Conservation (phyloP, 2,329 filamentous ascomycete genomes). For the Biscogniauxia mediterranea region DNA sequence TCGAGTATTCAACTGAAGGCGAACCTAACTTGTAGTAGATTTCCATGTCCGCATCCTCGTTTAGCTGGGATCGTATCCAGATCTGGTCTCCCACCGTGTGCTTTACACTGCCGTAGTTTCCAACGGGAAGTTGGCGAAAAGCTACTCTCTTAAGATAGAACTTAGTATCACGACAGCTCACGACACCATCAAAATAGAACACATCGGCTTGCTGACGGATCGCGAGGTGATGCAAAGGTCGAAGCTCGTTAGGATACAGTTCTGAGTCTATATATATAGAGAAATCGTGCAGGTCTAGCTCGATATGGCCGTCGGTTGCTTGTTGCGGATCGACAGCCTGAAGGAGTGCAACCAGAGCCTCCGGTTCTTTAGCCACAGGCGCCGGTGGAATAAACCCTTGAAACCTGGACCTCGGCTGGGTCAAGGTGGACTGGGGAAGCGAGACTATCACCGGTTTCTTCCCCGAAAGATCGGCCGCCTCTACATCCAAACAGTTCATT, state of each 20-base stretch:
- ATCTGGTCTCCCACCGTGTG: conserved; percentile 52
- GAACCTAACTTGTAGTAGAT: conserved; percentile 63
- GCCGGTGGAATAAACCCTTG: conserved; percentile 26
- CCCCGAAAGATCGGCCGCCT: not conserved
- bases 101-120: conserved; percentile 56
- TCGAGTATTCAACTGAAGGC: conserved; percentile 59
- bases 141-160: conserved; percentile 55
- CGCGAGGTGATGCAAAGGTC: conserved; percentile 52
- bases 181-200: conserved; percentile 59
- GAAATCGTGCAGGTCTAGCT: conserved; percentile 58
- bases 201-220: conserved; percentile 34
- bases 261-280: conserved; percentile 49
- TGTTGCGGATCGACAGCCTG: conserved; percentile 15
- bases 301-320: conserved; percentile 35
- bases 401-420: conserved; percentile 26
- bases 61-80: conserved; percentile 60
- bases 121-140: conserved; percentile 62
- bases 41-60: conserved; percentile 34
- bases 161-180: conserved; percentile 43
- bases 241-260: conserved; percentile 47
- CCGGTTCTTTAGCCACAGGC: conserved; percentile 26
- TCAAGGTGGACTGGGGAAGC: conserved; percentile 23
- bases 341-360: conserved; percentile 33
- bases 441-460: conserved; percentile 14
- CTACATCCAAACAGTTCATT: conserved; percentile 5